These are phyloP conservation scores for Infundibulicybe gibba DNA, from an alignment of 768 basidiomycete genomes.

Conservation along the genomic window DNA sequence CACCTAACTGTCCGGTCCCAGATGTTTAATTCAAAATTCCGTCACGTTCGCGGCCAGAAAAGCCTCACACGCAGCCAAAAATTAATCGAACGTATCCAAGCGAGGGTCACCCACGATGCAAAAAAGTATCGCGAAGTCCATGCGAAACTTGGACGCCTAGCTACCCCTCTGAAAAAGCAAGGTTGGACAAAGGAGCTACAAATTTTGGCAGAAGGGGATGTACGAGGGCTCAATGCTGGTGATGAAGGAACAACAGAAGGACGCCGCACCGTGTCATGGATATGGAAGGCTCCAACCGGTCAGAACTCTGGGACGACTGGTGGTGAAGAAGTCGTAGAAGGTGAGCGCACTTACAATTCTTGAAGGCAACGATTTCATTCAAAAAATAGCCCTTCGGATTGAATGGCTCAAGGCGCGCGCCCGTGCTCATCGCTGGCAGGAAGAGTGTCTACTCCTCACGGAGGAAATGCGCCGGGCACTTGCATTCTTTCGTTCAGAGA, in stretches of 20 bases:
- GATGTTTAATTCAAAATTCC: neutral
- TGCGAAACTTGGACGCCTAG: neutral
- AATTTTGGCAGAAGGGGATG: neutral
- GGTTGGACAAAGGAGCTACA: neutral
- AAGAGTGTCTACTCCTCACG: conserved; percentile 17
- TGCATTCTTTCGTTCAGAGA: conserved; percentile 12
- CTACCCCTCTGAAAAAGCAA: neutral
- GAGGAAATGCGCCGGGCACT: conserved; percentile 20
- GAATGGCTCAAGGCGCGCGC: conserved; percentile 19
- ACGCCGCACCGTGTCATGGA: neutral
- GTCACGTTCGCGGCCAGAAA: neutral
- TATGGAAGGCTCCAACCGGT: neutral
- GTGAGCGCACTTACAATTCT: too few species aligned
- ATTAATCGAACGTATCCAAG: neutral
- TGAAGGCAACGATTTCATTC: neutral
- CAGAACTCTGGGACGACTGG: too few species aligned
- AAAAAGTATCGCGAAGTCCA: neutral
- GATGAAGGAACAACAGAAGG: neutral
- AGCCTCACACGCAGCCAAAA: neutral
- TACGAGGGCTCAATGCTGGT: neutral
- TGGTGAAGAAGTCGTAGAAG: too few species aligned
- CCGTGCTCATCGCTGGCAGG: conserved; percentile 12
- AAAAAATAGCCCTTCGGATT: conserved; percentile 9
- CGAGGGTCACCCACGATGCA: neutral
- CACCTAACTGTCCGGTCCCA: neutral